Conservation (phyloP, 2,329 filamentous ascomycete species). For the Claviceps pazoutovae region DNA sequence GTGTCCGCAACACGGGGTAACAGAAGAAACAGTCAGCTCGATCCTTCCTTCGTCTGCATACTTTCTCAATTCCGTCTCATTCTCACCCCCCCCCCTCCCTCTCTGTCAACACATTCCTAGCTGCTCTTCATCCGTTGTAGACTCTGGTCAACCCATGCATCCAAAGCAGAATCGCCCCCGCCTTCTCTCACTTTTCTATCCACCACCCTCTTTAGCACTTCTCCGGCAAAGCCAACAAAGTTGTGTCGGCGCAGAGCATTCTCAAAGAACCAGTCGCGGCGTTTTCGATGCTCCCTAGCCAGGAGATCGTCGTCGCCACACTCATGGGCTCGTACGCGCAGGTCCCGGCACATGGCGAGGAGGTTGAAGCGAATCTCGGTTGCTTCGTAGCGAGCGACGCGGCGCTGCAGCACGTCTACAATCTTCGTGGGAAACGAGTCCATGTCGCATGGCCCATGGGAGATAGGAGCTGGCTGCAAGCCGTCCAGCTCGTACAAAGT, state of each 20-base stretch:
- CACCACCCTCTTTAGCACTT: conserved; percentile 80
- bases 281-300: conserved; percentile 68
- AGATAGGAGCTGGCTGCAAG: conserved; percentile 82
- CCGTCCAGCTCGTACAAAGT: conserved; percentile 90
- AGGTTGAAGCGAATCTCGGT: conserved; percentile 93
- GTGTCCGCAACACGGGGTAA: not conserved
- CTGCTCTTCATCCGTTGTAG: conserved; percentile 37
- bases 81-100: conserved; percentile 26
- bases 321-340: conserved; percentile 61
- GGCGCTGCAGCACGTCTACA: conserved; percentile 70
- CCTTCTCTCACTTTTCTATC: conserved; percentile 54
- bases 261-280: conserved; percentile 83
- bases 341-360: conserved; percentile 78
- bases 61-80: conserved; percentile 18
- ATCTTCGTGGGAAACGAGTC: conserved; percentile 66
- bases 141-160: conserved; percentile 58
- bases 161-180: conserved; percentile 45
- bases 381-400: conserved; percentile 72
- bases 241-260: conserved; percentile 86
- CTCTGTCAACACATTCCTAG: conserved; percentile 21
- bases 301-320: conserved; percentile 71
- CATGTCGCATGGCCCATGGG: conserved; percentile 61
- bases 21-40: not conserved
- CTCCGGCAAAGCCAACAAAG: conserved; percentile 89
- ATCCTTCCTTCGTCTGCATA: not conserved